A percentile compares a stretch with the other conserved stretches of the same genome.
Evolutionary conservation across 2,329 filamentous ascomycete genomes (phyloP).

Genomic region (Epicoccum nigrum): DNA sequence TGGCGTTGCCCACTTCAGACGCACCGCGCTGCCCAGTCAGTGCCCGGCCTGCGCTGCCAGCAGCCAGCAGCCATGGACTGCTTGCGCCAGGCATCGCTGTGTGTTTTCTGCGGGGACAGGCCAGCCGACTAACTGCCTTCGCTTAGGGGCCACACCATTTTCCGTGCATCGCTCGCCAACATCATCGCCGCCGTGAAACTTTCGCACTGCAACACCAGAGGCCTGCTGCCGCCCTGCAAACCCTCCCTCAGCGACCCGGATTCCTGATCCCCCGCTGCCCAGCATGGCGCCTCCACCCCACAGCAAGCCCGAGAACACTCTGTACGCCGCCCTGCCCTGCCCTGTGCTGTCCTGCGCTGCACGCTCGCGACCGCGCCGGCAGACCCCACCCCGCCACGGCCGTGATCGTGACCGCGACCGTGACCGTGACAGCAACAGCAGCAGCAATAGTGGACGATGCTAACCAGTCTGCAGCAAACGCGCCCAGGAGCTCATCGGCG

Average conservation of each 20-base stretch:
- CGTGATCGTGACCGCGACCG: no score
- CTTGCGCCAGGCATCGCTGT: background rate
- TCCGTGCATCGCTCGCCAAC: constrained; percentile 14
- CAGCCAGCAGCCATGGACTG: no score
- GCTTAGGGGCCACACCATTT: constrained; percentile 21
- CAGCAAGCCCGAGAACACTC: constrained; percentile 98
- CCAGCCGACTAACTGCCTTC: constrained; percentile 4
- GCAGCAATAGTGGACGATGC: constrained; percentile 18
- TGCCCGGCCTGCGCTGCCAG: no score
- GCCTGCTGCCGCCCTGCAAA: constrained; percentile 13
- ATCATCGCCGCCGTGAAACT: constrained; percentile 21
- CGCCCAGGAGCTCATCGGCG: constrained; percentile 97
- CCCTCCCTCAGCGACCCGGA: constrained; percentile 34
- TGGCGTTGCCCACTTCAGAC: no score
- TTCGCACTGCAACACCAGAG: constrained; percentile 23
- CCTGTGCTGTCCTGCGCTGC: constrained; percentile 1
- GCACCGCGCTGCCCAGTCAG: no score
- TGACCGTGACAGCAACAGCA: no score
- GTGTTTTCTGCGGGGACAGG: constrained; percentile 1
- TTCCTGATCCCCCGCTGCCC: constrained; percentile 39
- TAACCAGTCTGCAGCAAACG: constrained; percentile 59
- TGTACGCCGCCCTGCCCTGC: constrained; percentile 50
- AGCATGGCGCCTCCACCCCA: constrained; percentile 93
- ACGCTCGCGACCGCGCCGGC: constrained; percentile 3
- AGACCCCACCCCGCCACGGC: no score